Conservation (phyloP, 179 eudicot genomes). For the Corrigiola litoralis region DNA sequence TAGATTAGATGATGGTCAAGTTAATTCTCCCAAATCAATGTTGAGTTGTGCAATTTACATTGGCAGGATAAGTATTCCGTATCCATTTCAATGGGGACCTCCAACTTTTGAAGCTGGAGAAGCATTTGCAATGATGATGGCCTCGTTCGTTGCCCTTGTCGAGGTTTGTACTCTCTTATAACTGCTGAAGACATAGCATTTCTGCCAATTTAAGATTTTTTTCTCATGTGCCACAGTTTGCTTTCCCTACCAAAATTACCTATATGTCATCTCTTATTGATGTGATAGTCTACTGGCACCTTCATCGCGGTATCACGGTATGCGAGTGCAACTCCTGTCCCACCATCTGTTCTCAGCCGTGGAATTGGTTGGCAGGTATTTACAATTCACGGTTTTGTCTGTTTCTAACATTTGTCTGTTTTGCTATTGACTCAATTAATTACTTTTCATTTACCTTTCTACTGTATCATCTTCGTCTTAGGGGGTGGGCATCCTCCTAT, state of each 20-base stretch:
- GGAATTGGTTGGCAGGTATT: constrained; percentile 98
- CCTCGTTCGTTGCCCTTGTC: constrained; percentile 85
- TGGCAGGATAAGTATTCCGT: constrained; percentile 85
- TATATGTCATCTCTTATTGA: background rate
- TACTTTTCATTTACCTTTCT: background rate
- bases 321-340: constrained; percentile 91
- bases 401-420: background rate
- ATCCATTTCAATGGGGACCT: constrained; percentile 98
- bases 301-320: constrained; percentile 79
- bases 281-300: constrained; percentile 74
- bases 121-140: constrained; percentile 96
- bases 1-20: background rate
- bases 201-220: background rate
- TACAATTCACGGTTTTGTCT: background rate
- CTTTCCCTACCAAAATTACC: background rate
- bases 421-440: background rate
- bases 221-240: background rate
- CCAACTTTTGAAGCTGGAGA: constrained; percentile 95
- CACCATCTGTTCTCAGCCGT: constrained; percentile 90
- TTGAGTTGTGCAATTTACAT: background rate
- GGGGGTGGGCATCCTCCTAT: constrained; percentile 85
- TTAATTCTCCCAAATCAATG: background rate
- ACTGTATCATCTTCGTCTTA: constrained; percentile 18
- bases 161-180: constrained; percentile 51
- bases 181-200: background rate